These are phyloP conservation scores for Monilinia aucupariae DNA, from an alignment of 2,329 filamentous ascomycete genomes.

Conservation along the genomic window DNA sequence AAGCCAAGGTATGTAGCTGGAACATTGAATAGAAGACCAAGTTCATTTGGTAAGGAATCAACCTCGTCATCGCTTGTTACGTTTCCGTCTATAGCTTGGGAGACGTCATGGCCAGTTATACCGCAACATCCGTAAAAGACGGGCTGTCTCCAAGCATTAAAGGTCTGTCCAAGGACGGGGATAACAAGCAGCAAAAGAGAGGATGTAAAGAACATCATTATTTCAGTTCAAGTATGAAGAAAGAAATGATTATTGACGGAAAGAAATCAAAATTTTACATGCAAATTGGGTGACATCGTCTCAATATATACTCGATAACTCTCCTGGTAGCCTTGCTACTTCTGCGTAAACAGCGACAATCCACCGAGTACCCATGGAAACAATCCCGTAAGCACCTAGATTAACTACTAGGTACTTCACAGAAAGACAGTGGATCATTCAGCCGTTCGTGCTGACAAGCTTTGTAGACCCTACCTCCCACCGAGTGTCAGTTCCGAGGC, in stretches of 20 bases:
- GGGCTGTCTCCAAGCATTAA: background rate
- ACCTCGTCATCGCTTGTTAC: background rate
- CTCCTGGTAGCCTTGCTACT: background rate
- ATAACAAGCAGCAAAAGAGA: background rate
- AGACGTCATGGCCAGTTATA: background rate
- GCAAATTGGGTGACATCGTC: background rate
- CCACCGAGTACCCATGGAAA: background rate
- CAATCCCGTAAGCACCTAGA: background rate
- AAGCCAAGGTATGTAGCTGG: background rate
- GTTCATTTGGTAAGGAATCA: background rate
- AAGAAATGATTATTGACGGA: background rate
- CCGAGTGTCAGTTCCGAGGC: background rate
- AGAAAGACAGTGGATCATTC: background rate
- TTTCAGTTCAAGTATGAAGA: background rate
- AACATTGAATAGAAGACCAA: background rate
- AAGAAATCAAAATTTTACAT: background rate
- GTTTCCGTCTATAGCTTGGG: background rate
- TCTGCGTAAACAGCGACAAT: background rate
- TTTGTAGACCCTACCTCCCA: background rate
- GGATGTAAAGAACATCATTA: background rate
- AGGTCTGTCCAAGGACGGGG: background rate
- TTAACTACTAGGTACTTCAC: background rate
- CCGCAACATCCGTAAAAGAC: background rate
- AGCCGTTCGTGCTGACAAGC: background rate
- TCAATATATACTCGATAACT: background rate